These are phyloP conservation scores for Neophaeococcomyces mojaviensis DNA, from an alignment of 2,329 filamentous ascomycete genomes.

Conservation along the genomic window DNA sequence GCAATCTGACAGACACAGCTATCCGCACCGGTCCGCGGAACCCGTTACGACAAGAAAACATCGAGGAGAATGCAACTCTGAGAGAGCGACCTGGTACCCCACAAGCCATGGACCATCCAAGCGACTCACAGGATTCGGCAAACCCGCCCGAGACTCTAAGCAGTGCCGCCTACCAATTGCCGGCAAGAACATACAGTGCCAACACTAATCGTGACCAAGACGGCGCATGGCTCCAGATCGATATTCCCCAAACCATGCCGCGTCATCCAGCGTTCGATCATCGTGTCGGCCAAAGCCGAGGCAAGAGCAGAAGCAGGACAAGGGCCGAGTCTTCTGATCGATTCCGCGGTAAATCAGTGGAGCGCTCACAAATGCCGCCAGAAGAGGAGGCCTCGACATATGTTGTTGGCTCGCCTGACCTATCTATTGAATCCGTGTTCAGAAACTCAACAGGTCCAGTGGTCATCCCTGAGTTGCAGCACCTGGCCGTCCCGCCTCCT, in stretches of 20 bases:
- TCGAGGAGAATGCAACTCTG: slow-evolving; percentile 37
- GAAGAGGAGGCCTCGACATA: slow-evolving; percentile 8
- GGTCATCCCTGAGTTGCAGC: slow-evolving; percentile 54
- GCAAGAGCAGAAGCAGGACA: slow-evolving; percentile 44
- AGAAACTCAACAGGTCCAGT: slow-evolving; percentile 32
- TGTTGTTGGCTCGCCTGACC: slow-evolving; percentile 10
- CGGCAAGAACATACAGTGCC: slow-evolving; percentile 15
- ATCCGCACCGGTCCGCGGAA: slow-evolving; percentile 32
- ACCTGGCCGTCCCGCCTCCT: slow-evolving; percentile 49
- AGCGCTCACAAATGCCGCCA: slow-evolving; percentile 3
- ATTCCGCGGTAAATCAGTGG: slow-evolving; percentile 10
- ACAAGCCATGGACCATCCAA: slow-evolving; percentile 66
- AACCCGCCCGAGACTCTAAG: slow-evolving; percentile 35
- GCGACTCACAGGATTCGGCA: slow-evolving; percentile 46
- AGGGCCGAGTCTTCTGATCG: slow-evolving; percentile 34
- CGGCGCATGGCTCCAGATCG: slow-evolving; percentile 26
- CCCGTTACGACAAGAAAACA: slow-evolving; percentile 26
- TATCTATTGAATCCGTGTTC: slow-evolving; percentile 9
- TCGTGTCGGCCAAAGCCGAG: slow-evolving; percentile 30
- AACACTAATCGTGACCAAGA: slow-evolving; percentile 33
- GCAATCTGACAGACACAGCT: slow-evolving; percentile 29
- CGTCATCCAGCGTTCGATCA: slow-evolving; percentile 21
- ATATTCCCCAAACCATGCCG: slow-evolving; percentile 17
- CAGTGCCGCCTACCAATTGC: slow-evolving; percentile 32
- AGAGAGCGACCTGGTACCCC: slow-evolving; percentile 86